phyloP scores from a whole-genome alignment of 1,139 yeast species.

The Hemisphaericaspora xylofermentans region DNA sequence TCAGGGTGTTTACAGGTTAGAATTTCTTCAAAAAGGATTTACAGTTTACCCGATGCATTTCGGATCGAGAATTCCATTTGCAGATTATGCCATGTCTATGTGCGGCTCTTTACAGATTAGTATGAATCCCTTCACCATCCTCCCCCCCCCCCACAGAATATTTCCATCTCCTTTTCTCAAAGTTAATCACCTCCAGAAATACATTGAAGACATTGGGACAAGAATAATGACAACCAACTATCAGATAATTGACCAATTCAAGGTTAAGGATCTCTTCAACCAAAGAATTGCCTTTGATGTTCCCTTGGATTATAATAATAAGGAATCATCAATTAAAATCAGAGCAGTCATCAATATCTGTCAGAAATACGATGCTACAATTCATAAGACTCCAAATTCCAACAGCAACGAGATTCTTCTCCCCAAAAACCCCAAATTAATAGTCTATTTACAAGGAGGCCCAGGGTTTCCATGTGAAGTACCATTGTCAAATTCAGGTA shows the following conservation, averaged over 20 bases:
- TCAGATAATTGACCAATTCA: conserved; percentile 28
- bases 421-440: conserved; percentile 31
- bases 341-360: conserved; percentile 35
- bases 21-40: too few relatives aligned
- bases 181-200: background rate
- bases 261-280: conserved; percentile 27
- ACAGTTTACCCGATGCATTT: too few relatives aligned
- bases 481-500: conserved; percentile 35
- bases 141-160: too few relatives aligned
- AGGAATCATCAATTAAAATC: conserved; percentile 20
- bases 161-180: background rate
- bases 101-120: too few relatives aligned
- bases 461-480: conserved; percentile 53
- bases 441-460: conserved; percentile 56
- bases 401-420: conserved; percentile 15
- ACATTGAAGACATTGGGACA: background rate
- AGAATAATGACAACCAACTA: conserved; percentile 1
- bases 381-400: conserved; percentile 13
- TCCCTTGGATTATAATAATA: conserved; percentile 27
- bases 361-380: conserved; percentile 25
- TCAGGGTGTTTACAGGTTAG: background rate
- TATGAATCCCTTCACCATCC: too few relatives aligned
- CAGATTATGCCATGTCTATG: background rate
- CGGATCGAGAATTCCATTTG: background rate
- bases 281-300: conserved; percentile 26